Evolutionary conservation across 345 rosid genomes (phyloP).

Genomic region (Erucastrum elatum): DNA sequence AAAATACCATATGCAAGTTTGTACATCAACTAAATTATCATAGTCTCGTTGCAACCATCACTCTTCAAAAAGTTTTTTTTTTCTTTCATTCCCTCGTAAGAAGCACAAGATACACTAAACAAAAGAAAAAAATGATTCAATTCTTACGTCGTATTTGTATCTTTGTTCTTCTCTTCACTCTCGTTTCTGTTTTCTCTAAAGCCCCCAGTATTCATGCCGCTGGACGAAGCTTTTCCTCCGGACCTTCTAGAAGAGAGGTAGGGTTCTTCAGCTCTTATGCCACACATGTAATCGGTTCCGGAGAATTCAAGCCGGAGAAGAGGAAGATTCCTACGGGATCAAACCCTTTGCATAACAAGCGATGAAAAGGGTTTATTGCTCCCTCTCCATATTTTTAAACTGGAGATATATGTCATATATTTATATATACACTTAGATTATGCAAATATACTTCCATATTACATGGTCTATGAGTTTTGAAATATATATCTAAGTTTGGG

Average conservation of each 20-base stretch:
- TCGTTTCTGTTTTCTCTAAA: slow-evolving; percentile 6
- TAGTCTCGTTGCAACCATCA: slow-evolving; percentile 15
- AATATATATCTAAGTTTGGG: neutral
- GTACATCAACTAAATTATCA: slow-evolving; percentile 19
- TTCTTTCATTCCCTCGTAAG: neutral
- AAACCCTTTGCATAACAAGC: slow-evolving; percentile 39
- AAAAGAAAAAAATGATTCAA: neutral
- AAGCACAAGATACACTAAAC: neutral
- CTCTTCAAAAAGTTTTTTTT: neutral
- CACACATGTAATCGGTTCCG: slow-evolving; percentile 7
- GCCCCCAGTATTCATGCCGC: slow-evolving; percentile 12
- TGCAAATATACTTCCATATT: neutral
- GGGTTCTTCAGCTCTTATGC: neutral
- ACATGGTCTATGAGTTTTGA: neutral
- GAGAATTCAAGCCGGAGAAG: slow-evolving; percentile 23
- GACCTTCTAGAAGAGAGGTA: slow-evolving; percentile 22
- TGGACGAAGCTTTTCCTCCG: slow-evolving; percentile 25
- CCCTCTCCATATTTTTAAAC: neutral
- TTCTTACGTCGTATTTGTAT: slow-evolving; percentile 11
- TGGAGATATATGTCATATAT: neutral
- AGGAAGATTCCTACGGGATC: slow-evolving; percentile 35
- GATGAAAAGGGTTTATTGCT: neutral
- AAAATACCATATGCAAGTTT: slow-evolving; percentile 19
- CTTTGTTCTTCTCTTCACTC: slow-evolving; percentile 9
- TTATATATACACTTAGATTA: neutral